Base-by-base conservation (phyloP, 495 filamentous ascomycete genomes). In the Hypoxylon cercidicola region DNA sequence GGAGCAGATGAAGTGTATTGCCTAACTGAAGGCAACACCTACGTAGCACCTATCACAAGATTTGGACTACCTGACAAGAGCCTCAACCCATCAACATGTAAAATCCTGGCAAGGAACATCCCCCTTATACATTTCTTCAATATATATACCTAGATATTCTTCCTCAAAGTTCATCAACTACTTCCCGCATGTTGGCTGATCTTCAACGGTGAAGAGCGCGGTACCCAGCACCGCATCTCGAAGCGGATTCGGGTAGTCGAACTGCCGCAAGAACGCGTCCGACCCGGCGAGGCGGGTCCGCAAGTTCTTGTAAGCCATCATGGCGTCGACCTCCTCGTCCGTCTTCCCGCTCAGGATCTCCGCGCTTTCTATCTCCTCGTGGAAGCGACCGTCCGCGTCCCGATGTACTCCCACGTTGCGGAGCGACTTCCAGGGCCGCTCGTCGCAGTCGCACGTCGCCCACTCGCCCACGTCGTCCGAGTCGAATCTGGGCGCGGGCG, bases 391-490 rank as follows among this genome's bases (percentile, higher is more conserved):
- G 30, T 40, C 20, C 41, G 23, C 0, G 3, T 46, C 19, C 13
- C 37, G 10, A 15, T 34, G 20, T 16, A 12, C 15, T 18, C 21
- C 39, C 20, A 47, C 18, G 51, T 61, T 35, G 8, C 66, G 19
- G 12, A 58, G 53, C 11, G 71, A 63, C 21, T 52, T 51, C 61
- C 68, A 82, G 10, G 79, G 78, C 21, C 37, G 53, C 28, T 78
- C 77, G 35, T 75, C 67, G 52, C 74, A 76, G 19, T 60, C 58
- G 44, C 81, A 84, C 2, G 35, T 74, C 12, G 68, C 62, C 80
- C 80, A 82, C 25, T 77, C 60, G 5, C 75, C 76, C 8, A 64
- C 66, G 11, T 64, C 58, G 9, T 69, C 48, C 9, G 70, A 64
- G 7, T 72, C 64, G 16, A 64, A 73, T 2, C 37, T 68, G 0